Conservation (phyloP, 2,329 filamentous ascomycete genomes). For the Cladosporium oxysporum region DNA sequence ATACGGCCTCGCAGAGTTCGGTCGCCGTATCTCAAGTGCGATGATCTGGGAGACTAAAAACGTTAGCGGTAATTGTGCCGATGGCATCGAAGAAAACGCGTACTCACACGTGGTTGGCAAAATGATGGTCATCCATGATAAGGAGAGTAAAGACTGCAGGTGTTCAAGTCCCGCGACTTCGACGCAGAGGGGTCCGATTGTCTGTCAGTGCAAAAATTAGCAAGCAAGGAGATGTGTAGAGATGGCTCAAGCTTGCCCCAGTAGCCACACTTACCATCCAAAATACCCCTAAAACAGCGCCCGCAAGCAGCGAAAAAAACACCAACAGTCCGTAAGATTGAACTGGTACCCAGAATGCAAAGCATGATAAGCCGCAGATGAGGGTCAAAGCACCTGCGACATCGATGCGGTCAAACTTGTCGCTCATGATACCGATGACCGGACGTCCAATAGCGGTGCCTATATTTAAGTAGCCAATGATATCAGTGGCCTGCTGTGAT, state of each 20-base stretch:
- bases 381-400: conserved; percentile 44
- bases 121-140: conserved; percentile 40
- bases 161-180: conserved; percentile 45
- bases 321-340: conserved; percentile 45
- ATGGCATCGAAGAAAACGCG: conserved; percentile 18
- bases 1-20: conserved; percentile 33
- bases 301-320: conserved; percentile 47
- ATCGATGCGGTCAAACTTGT: conserved; percentile 47
- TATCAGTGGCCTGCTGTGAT: conserved; percentile 40
- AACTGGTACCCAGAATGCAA: conserved; percentile 51
- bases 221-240: too few relatives aligned
- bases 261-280: conserved; percentile 44
- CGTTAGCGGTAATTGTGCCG: not conserved
- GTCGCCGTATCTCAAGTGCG: conserved; percentile 42
- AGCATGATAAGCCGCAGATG: conserved; percentile 41
- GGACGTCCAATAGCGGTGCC: conserved; percentile 52
- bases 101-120: conserved; percentile 35
- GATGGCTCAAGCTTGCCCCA: not conserved
- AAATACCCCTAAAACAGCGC: conserved; percentile 50
- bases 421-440: conserved; percentile 48
- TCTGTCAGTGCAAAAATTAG: too few relatives aligned
- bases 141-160: conserved; percentile 43
- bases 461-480: conserved; percentile 50
- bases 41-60: conserved; percentile 42
- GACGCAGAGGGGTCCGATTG: conserved; percentile 43